Base-by-base conservation (phyloP, 176 grass and related monocot species). In the Zoysia japonica region DNA sequence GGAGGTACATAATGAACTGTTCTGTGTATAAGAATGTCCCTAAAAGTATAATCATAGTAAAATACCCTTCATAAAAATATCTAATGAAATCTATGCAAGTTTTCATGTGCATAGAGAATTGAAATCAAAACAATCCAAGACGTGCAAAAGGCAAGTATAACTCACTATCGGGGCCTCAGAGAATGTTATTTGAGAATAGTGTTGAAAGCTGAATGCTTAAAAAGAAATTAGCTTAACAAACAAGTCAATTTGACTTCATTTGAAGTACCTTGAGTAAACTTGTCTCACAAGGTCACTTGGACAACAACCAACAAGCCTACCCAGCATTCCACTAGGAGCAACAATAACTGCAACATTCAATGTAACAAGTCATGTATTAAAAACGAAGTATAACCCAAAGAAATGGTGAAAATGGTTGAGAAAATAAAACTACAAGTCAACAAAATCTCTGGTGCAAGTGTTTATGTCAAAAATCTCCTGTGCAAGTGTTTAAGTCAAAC, bases 241-340 rank as follows among this genome's bases (percentile, higher is more conserved):
- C 5, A 54, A 55, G 49, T 28, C 8, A 20, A 65, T 67, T 67
- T 62, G 48, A 57, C n/a, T 56, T 63, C 12, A 54, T 70, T 44
- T 65, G 50, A 80, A 77, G 47, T 92, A 98, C 96, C 96, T 94
- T 67, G 74, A 83, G 72, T 98, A 98, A 49, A 98, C 96, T 91
- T 98, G 89, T 88, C 84, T 94, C 43, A 94, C 92, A 62, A 98
- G 96, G 79, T 98, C 96, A 93, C 90, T 94, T 9, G 96, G 96
- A 80, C 90, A 98, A 72, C 92, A 98, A 55, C 96, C 96, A 3
- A 91, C 87, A 80, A 98, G 96, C 81, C 92, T 98, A 78, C 96
- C 96, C 46, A 94, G 81, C 92, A 95, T 98, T 59, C 96, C 96
- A 89, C 89, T 95, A 72, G 96, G 96, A 85, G 92, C 90, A 80